A percentile compares a stretch with the other conserved stretches of the same genome.
Evolutionary conservation across 73 alveolate genomes (phyloP).

Genomic region (Effrenium voratum): DNA sequence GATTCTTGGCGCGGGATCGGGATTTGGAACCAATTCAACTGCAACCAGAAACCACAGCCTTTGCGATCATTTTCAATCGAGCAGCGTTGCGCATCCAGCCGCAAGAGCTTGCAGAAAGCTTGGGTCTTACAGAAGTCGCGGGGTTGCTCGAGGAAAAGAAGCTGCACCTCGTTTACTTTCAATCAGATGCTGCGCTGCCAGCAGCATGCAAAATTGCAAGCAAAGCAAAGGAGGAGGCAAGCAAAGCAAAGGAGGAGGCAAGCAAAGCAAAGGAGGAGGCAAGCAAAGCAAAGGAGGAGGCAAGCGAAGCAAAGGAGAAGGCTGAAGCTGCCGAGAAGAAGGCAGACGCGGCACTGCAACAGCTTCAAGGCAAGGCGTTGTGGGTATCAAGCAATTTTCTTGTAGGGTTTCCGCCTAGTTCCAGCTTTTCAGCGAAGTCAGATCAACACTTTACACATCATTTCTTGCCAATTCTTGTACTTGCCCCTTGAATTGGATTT

Average conservation of each 20-base stretch:
- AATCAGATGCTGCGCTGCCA: not conserved
- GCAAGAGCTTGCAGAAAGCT: not conserved
- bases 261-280: not conserved
- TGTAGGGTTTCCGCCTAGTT: too few relatives aligned
- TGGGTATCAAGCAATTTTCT: too few relatives aligned
- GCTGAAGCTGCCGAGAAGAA: too few relatives aligned
- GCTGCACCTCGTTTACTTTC: constrained; percentile 10
- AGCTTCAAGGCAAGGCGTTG: too few relatives aligned
- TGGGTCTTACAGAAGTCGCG: not conserved
- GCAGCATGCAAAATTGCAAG: not conserved
- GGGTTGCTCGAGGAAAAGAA: not conserved
- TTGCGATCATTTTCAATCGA: not conserved
- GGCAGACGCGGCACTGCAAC: too few relatives aligned
- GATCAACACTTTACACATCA: too few relatives aligned
- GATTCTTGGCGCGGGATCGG: not conserved
- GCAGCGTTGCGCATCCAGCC: not conserved
- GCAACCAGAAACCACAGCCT: not conserved
- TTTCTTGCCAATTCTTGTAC: too few relatives aligned
- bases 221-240: not conserved
- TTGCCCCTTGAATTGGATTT: too few relatives aligned
- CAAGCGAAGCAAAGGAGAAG: not conserved
- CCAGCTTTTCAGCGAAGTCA: too few relatives aligned
- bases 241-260: not conserved
- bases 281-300: not conserved
- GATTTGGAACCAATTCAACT: not conserved